Evolutionary conservation across 352 stramenopile genomes (phyloP).

Genomic region (Phytophthora palmivora): DNA sequence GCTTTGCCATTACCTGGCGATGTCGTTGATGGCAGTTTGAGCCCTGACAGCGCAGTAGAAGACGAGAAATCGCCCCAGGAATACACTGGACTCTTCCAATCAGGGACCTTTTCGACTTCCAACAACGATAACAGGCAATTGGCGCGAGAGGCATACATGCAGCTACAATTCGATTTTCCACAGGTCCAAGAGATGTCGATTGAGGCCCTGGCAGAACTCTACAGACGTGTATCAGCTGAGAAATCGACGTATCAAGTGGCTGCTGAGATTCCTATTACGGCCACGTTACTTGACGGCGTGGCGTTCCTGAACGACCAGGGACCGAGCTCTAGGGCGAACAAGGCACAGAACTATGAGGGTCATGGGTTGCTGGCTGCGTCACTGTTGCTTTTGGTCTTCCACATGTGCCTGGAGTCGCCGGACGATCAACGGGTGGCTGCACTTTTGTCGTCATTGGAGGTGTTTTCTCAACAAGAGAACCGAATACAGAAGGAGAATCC

Average conservation of each 20-base stretch:
- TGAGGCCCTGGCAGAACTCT: slow-evolving; percentile 50
- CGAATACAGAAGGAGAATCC: not conserved
- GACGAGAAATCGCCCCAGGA: slow-evolving; percentile 22
- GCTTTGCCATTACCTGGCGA: slow-evolving; percentile 2
- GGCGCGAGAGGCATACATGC: slow-evolving; percentile 44
- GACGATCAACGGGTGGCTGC: slow-evolving; percentile 22
- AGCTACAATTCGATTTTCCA: slow-evolving; percentile 70
- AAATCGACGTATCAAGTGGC: slow-evolving; percentile 10
- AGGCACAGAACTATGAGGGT: slow-evolving; percentile 38
- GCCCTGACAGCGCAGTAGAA: slow-evolving; percentile 23
- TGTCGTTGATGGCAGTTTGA: slow-evolving; percentile 7
- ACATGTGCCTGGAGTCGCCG: slow-evolving; percentile 36
- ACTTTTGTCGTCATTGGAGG: slow-evolving; percentile 33
- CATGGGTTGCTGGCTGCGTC: slow-evolving; percentile 49
- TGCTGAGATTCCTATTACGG: slow-evolving; percentile 39
- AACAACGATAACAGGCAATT: slow-evolving; percentile 21
- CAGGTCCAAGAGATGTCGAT: slow-evolving; percentile 45
- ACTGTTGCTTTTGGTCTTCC: slow-evolving; percentile 53
- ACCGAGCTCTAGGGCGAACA: slow-evolving; percentile 9
- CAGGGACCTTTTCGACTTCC: not conserved
- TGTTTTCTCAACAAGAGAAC: slow-evolving; percentile 4
- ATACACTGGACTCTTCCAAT: slow-evolving; percentile 33
- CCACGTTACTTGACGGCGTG: slow-evolving; percentile 51
- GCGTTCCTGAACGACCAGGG: slow-evolving; percentile 53
- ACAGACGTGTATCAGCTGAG: slow-evolving; percentile 35